These are phyloP conservation scores for Suillus clintonianus DNA, from an alignment of 768 basidiomycete species.

Conservation along the genomic window DNA sequence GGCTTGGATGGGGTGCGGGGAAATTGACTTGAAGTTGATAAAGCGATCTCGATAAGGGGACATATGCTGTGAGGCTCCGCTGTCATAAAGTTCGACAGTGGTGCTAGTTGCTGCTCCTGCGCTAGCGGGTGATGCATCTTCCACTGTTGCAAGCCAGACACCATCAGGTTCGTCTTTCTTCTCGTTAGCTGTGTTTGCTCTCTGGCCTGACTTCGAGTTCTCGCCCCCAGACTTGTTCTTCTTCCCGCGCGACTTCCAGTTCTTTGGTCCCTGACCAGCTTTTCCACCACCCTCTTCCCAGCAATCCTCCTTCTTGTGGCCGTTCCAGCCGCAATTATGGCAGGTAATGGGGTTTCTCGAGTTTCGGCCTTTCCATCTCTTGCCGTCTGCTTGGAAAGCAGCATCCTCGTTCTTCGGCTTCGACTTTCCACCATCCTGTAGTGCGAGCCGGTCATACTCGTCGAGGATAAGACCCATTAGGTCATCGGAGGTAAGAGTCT, in stretches of 20 bases:
- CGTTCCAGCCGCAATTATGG: conserved; percentile 7
- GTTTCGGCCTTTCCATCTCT: too few species aligned
- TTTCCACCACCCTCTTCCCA: conserved; percentile 15
- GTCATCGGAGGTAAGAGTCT: conserved; percentile 12
- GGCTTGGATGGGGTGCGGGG: neutral
- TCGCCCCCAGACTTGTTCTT: too few species aligned
- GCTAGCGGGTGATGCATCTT: conserved; percentile 12
- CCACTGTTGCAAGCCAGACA: conserved; percentile 11
- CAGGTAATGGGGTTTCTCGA: neutral
- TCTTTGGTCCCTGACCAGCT: neutral
- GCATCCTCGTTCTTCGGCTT: neutral
- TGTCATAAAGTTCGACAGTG: neutral
- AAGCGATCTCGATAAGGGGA: neutral
- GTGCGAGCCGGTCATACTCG: conserved; percentile 21
- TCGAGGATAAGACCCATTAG: conserved; percentile 12
- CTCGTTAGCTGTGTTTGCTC: neutral
- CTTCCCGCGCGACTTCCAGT: neutral
- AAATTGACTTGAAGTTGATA: neutral
- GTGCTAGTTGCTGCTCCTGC: neutral
- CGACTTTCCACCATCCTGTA: neutral
- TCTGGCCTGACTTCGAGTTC: neutral
- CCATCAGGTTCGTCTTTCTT: neutral
- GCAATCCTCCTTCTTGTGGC: neutral
- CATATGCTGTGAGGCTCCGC: conserved; percentile 3
- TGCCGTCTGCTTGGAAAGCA: conserved; percentile 4